These are phyloP conservation scores for Begonia fuchsioides DNA, from an alignment of 306 rosid species.

Conservation along the genomic window DNA sequence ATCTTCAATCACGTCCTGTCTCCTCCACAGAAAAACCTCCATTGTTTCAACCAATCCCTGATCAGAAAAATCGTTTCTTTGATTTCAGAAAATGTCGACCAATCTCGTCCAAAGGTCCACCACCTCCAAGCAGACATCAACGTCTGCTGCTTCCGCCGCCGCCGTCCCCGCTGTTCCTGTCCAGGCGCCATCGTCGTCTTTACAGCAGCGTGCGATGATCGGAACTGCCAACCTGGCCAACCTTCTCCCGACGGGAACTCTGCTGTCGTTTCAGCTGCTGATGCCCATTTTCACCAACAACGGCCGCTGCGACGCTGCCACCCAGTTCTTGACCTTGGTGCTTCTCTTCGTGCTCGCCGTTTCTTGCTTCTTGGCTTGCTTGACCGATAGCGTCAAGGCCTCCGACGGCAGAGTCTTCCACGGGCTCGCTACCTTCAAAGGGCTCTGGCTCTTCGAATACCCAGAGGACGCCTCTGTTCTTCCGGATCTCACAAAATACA, in stretches of 20 bases:
- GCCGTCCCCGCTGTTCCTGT: not conserved
- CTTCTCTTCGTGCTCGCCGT: slow-evolving; percentile 30
- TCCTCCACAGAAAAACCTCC: no score
- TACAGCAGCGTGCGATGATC: slow-evolving; percentile 20
- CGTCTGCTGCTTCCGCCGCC: not conserved
- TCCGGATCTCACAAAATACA: slow-evolving; percentile 33
- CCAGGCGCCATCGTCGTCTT: slow-evolving; percentile 1
- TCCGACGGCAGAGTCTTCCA: slow-evolving; percentile 35
- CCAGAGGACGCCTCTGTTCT: slow-evolving; percentile 10
- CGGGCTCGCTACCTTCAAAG: slow-evolving; percentile 44
- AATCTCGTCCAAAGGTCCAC: slow-evolving; percentile 16
- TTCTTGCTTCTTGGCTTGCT: slow-evolving; percentile 38
- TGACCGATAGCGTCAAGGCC: slow-evolving; percentile 46
- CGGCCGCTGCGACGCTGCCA: slow-evolving; percentile 45
- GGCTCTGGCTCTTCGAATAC: slow-evolving; percentile 43
- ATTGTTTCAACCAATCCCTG: no score
- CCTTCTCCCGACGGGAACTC: slow-evolving; percentile 65
- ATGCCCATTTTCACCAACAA: slow-evolving; percentile 52
- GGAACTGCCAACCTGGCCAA: slow-evolving; percentile 59
- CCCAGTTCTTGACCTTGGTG: slow-evolving; percentile 16
- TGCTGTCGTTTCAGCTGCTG: slow-evolving; percentile 49
- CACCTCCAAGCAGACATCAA: slow-evolving; percentile 6
- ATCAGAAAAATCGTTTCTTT: not conserved
- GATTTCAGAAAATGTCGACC: not conserved
- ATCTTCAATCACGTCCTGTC: no score